phyloP scores from a whole-genome alignment of 2,329 filamentous ascomycete species.

The Cladophialophora psammophila region DNA sequence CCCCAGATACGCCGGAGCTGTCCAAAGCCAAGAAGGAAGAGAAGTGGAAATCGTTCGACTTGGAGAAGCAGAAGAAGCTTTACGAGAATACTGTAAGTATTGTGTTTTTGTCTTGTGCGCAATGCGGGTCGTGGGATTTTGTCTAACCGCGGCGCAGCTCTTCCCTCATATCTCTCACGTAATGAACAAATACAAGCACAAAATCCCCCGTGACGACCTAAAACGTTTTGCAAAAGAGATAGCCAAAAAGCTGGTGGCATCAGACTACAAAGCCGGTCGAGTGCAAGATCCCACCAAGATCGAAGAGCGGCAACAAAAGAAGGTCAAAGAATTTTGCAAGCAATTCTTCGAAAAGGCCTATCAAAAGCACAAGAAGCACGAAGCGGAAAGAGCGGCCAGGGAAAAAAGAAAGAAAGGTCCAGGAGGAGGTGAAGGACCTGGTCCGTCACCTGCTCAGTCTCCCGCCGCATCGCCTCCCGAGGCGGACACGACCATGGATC shows the following conservation, averaged over 20 bases:
- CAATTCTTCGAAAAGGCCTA: conserved; percentile 88
- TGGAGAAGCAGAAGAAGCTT: conserved; percentile 91
- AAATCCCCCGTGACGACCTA: conserved; percentile 80
- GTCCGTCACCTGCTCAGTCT: conserved; percentile 35
- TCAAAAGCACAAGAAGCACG: conserved; percentile 73
- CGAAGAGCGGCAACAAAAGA: conserved; percentile 77
- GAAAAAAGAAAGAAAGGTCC: conserved; percentile 44
- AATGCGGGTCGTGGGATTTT: neutral
- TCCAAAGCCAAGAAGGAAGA: conserved; percentile 60
- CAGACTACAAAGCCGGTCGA: conserved; percentile 89
- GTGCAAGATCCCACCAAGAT: conserved; percentile 82
- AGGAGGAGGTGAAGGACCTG: conserved; percentile 39
- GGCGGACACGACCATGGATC: conserved; percentile 36
- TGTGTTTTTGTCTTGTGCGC: conserved; percentile 9
- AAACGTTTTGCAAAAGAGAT: conserved; percentile 73
- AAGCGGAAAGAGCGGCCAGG: conserved; percentile 67
- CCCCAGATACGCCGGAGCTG: conserved; percentile 71
- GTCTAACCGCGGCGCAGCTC: conserved; percentile 60
- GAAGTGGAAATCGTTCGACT: conserved; percentile 59
- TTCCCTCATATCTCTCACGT: conserved; percentile 85
- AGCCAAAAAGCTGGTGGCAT: conserved; percentile 86
- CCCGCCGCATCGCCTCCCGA: conserved; percentile 41
- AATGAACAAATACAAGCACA: conserved; percentile 84
- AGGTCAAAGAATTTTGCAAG: conserved; percentile 82
- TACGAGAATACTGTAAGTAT: conserved; percentile 87